Evolutionary conservation across 2,329 filamentous ascomycete genomes (phyloP), one percentile per base, ranked within the genome.

Genomic region (Cryphonectria parasitica): DNA sequence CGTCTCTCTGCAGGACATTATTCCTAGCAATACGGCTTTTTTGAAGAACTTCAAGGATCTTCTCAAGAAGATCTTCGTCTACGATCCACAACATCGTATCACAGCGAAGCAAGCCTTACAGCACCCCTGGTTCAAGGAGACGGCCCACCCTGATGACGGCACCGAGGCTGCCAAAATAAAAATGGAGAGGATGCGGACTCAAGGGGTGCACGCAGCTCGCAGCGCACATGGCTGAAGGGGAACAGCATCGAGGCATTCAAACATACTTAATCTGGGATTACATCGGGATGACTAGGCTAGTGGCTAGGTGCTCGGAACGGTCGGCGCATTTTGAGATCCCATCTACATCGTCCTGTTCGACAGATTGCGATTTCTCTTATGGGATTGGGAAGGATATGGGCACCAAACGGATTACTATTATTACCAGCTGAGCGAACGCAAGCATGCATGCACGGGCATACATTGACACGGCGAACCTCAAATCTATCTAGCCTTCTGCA

Each of bases 71-170:
- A 91, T 92, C 64, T 92, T 92, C 74, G 86, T 91, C 43, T 92
- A 92, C 77, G 89, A 92, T 71, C 89, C 90, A 15, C 80, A 82
- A 6, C 86, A 89, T 69, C 87, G 90, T 62, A 91, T 92, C 73
- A 91, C 89, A 4, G 90, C 90, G 31, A 89, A 90, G 73, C 82
- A 91, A 75, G 90, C 90, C 1, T 80, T 92, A 60, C 86, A 89
- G 68, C 90, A 92, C 73, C 87, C 88, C 2, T 92, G 89, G 89
- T 91, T 92, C 79, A 88, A 87, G 75, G 89, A 91, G 76, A 81
- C 84, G 66, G 86, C 88, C 1, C 83, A 86, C 43, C 87, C 88
- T 43, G 90, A 92, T 74, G 90, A 92, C 75, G 90, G 90, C 52
- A 91, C 89, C 10, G 90, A 91, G 78, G 90, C 90, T 15, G 86